phyloP scores from a whole-genome alignment of 2,329 filamentous ascomycete species.

The Rutstroemia sp. region DNA sequence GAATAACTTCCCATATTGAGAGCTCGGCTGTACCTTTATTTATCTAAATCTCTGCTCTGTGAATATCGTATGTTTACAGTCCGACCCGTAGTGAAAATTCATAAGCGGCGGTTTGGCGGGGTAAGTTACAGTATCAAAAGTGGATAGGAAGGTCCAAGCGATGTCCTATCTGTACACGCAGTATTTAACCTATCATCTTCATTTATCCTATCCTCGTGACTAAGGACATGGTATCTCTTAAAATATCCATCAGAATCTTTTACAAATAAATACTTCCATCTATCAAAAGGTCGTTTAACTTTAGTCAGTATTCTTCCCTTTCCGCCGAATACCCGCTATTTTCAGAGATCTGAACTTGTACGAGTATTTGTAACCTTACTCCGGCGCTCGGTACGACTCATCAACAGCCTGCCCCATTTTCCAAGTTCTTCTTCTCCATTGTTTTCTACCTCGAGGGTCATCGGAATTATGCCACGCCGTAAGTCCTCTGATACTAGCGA shows the following conservation, averaged over 20 bases:
- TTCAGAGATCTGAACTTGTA: not conserved
- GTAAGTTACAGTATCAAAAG: not conserved
- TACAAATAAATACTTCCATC: no score
- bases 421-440: not conserved
- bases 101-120: not conserved
- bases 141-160: slow-evolving; percentile 1
- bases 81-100: not conserved
- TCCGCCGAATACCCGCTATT: no score
- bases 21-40: not conserved
- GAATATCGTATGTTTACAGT: not conserved
- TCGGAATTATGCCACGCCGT: not conserved
- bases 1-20: not conserved
- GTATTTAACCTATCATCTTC: not conserved
- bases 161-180: not conserved
- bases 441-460: not conserved
- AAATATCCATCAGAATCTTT: no score
- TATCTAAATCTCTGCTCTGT: not conserved
- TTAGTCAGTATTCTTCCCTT: not conserved
- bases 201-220: not conserved
- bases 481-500: not conserved
- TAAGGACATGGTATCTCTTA: not conserved
- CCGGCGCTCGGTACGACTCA: not conserved
- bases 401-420: not conserved
- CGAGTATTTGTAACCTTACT: not conserved
- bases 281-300: not conserved